Evolutionary conservation across 257 asterid genomes (phyloP).

Genomic region (Ajuga chamaepitys): DNA sequence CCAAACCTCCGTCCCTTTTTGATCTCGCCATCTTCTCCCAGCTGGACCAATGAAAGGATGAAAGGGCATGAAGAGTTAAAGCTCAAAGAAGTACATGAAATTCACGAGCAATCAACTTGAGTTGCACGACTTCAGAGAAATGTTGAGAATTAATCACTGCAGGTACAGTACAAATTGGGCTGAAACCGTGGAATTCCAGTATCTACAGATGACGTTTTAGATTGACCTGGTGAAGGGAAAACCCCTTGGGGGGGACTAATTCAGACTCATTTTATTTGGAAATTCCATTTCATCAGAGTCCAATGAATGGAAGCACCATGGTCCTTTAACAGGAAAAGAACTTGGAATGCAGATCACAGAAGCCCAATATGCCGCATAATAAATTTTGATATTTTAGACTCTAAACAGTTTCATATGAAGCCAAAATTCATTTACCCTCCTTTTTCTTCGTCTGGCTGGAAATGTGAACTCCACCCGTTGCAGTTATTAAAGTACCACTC

Average conservation of each 20-base stretch:
- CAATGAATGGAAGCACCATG: neutral
- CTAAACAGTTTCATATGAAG: neutral
- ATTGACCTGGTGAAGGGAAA: neutral
- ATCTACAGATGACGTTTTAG: neutral
- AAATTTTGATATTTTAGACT: neutral
- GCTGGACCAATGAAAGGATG: too few species aligned
- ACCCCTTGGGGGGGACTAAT: neutral
- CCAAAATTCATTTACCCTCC: neutral
- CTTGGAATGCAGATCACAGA: neutral
- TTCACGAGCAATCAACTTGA: neutral
- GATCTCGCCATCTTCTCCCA: too few species aligned
- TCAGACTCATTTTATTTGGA: neutral
- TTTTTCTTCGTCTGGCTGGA: neutral
- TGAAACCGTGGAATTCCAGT: neutral
- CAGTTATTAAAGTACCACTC: neutral
- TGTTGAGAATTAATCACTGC: neutral
- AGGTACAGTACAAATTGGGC: neutral
- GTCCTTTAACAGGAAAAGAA: neutral
- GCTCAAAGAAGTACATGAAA: neutral
- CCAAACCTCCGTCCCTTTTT: too few species aligned
- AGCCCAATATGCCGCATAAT: neutral
- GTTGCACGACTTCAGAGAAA: neutral
- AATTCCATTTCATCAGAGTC: neutral
- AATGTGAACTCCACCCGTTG: neutral
- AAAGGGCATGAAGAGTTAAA: neutral